Evolutionary conservation across 768 basidiomycete genomes (phyloP), one percentile per base, ranked within the genome.

Genomic region (Podaxis sp.): DNA sequence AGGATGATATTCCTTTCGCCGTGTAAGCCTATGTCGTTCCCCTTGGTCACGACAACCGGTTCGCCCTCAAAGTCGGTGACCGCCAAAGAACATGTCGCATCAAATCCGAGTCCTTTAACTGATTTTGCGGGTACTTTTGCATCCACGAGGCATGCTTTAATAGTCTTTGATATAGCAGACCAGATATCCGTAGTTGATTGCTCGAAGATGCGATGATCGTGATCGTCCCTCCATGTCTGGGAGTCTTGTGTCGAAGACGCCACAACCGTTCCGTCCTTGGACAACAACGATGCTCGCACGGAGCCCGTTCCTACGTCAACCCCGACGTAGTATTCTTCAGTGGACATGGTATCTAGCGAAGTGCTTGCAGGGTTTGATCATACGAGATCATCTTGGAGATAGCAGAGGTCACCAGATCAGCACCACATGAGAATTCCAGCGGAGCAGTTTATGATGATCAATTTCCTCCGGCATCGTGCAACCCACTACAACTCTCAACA

Each of bases 11-110:
- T 94, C 64, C 92, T 84, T 66, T 91, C 89, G 17, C 90, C 91
- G 19, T 70, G 75, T 56, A 78, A 72, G 2, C 91, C 94, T 1
- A 92, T 74, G 22, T 79, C 72, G 2, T 82, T 76, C 0, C 89
- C 91, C 51, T 82, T 85, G 2, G 90, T 92, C 40, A 99, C 87
- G 6, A 79, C 76, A 22, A 97, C 78, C 0, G 95, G 91, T 41
- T 83, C 76, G 5, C 94, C 94, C 15, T 87, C 71, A 54, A 84
- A 75, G 71, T 93, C 87, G 0, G 88, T 80, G 22, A 98, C 96
- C 0, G 96, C 94, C 46, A 98, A 80, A 0, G 95, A 97, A 75
- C 97, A 99, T 0, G 97, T 99, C 52, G 96, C 96, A 73, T 98
- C 96, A 73, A 96, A 95, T 13, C 95, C 94, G 50, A 98, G 69